Evolutionary conservation across 768 basidiomycete species (phyloP), one percentile per base, ranked within the genome.

Genomic region (Lactarius deliciosus): DNA sequence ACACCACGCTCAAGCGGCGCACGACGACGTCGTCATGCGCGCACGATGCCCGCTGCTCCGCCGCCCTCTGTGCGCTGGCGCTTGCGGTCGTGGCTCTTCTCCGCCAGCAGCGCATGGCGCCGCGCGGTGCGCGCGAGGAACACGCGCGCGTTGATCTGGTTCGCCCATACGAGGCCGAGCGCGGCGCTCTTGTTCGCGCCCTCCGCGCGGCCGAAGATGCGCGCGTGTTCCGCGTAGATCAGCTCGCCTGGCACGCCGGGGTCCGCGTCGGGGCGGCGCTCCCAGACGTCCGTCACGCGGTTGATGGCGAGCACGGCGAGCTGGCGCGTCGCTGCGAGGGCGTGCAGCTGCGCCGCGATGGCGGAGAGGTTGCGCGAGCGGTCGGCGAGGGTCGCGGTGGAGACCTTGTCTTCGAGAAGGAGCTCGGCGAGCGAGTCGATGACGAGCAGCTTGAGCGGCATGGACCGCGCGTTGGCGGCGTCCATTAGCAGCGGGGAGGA

Each of bases 81-180:
- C 73, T 78, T 79, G 28, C 65, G 66, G 6, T 61, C 64, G 11
- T 76, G 77, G 30, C 65, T 13, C 9, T 41, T 64, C 32, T 77
- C 77, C 47, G 79, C 79, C 63, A 80, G 76, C 32, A 90, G 73
- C 65, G 86, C 80, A 56, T 85, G 81, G 64, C 89, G 81, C 66
- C 92, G 80, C 11, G 84, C 84, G 0, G 94, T 95, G 36, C 92
- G 84, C 54, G 83, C 85, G 60, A 97, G 82, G 82, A 96, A 88
- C 56, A 98, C 83, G 28, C 96, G 85, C 5, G 82, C 83, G 71
- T 96, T 96, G 64, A 98, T 81, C 72, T 93, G 90, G 75, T 96
- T 98, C 18, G 96, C 91, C 96, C 96, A 98, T 10, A 87, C 88
- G 60, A 97, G 85, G 3, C 96, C 96, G 2, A 98, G 79, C 45